Evolutionary conservation across 345 rosid genomes (phyloP).

Genomic region (Lenwebbia sp.): DNA sequence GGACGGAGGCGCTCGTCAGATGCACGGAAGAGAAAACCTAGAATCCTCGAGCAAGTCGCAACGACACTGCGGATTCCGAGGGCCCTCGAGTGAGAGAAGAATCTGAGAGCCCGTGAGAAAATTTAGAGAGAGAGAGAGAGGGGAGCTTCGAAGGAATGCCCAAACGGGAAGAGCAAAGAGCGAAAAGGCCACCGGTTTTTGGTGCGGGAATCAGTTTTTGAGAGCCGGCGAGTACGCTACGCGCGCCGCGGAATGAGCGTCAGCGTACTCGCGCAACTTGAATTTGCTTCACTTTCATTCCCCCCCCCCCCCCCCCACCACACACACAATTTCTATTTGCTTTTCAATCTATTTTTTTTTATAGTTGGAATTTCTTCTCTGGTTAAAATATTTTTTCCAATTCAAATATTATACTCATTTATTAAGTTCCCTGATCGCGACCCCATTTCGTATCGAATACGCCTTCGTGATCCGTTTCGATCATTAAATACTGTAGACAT

Average conservation of each 20-base stretch:
- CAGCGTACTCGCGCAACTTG: background rate
- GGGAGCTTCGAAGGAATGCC: background rate
- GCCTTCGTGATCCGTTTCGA: no score
- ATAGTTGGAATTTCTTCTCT: background rate
- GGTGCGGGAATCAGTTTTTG: conserved; percentile 1
- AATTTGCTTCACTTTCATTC: no score
- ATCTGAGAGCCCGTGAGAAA: background rate
- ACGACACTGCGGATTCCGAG: background rate
- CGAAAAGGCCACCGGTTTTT: background rate
- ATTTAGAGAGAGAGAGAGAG: background rate
- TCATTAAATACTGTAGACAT: no score
- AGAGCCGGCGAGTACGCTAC: background rate
- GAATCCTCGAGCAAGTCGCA: background rate
- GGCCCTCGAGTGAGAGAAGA: background rate
- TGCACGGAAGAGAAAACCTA: background rate
- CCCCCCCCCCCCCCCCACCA: no score
- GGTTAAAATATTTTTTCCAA: background rate
- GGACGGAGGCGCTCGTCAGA: no score
- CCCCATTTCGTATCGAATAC: no score
- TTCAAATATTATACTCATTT: no score
- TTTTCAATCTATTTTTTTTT: background rate
- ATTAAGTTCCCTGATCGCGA: no score
- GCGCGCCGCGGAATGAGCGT: background rate
- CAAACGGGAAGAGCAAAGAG: background rate
- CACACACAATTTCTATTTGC: background rate